Base-by-base conservation (phyloP, 441 rosid genomes). In the Geranium incanum region DNA sequence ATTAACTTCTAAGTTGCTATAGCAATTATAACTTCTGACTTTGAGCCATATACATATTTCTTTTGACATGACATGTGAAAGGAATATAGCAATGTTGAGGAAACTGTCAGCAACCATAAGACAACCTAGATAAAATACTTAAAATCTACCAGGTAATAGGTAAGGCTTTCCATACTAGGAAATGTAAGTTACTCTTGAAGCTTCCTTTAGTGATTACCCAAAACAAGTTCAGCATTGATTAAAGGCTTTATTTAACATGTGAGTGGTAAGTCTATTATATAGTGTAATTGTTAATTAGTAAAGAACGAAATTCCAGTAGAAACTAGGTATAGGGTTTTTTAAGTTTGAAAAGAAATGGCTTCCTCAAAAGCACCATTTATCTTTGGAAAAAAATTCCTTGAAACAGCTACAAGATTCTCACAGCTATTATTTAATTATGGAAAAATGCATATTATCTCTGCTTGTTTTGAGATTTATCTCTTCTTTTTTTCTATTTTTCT, bases 11-110 rank as follows among this genome's bases (percentile, higher is more conserved):
- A 39, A 70, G 36, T 13, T 65, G 67, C 23, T 16, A 59, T 18
- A 5, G 64, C 28, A 59, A 59, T 59, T 11, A 59, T 59, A 16
- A 50, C 59, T 71, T n/a, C 12, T 36, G 4, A 68, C 72, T 7
- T 63, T 68, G 39, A 23, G 37, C 2, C 8, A 64, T 11, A 64
- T 64, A 28, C 39, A 63, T 28, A 36, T 11, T 23, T 13, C 16
- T 36, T 59, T 59, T 59, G 28, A 59, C 33, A 19, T 18, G 28
- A 11, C 52, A 45, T 18, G 23, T 59, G 5, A 16, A 59, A 18
- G 64, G 28, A 59, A 59, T 59, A 59, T 13, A 12, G 5, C 0
- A 8, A 2, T 13, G 16, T 50, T 50, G 16, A 50, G 57, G 13
- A 50, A 50, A 15, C 9, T 50, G 57, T 13, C 57, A 50, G 16